Evolutionary conservation across 768 basidiomycete genomes (phyloP), one percentile per base, ranked within the genome.

Genomic region (Tephrocybe sp.): DNA sequence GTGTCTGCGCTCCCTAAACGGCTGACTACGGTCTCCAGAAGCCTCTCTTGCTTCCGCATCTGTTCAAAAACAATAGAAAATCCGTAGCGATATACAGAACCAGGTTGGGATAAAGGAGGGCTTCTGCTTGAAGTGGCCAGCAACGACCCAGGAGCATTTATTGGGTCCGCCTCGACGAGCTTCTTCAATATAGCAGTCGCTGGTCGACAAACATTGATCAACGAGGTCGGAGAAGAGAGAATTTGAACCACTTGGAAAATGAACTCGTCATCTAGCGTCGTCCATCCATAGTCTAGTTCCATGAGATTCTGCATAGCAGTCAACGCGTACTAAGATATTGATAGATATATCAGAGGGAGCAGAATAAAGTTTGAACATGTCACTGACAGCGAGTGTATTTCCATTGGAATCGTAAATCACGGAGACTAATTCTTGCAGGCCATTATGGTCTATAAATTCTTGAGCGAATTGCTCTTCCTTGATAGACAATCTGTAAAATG

Each of bases 141-240:
- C 40, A 78, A 62, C 1, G 79, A 73, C 15, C 82, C 83, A 1
- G 87, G 80, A 15, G 82, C 80, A 52, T 72, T 83, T 57, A 76
- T 69, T 15, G 91, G 86, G 59, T 91, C 88, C 8, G 91, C 91
- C 64, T 93, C 91, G 12, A 93, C 91, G 18, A 95, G 79, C 55
- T 86, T 87, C 69, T 91, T 91, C 54, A 94, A 75, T 47, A 95
- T 94, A 27, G 88, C 84, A 36, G 90, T 93, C 1, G 92, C 93
- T 27, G 93, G 94, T 4, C 92, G 85, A 59, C 89, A 91, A 50
- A 94, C 90, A 53, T 97, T 97, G 72, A 94, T 84, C 15, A 85
- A 77, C 10, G 87, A 88, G 31, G 78, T 74, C 0, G 86, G 73
- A 0, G 89, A 88, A 0, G 89, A 82, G 21, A 91, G 74, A 56